Percentiles rank a stretch among this genome's conserved stretches.
phyloP scores from a whole-genome alignment of 371 early-diverging fungal genomes.

The Nematocida ironsii region DNA sequence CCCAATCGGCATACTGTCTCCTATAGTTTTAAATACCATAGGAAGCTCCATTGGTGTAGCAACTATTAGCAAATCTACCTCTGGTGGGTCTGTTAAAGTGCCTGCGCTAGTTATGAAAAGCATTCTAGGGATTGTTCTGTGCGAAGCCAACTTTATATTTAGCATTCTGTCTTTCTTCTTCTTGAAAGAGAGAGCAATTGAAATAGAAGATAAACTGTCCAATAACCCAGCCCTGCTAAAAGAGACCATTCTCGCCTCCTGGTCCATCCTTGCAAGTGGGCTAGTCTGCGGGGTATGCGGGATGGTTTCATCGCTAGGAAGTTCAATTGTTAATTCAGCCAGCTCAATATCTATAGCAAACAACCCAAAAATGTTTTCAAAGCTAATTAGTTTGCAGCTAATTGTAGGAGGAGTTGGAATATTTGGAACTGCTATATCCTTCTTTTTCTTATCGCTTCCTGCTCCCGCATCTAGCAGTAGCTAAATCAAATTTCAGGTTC shows the following conservation, averaged over 20 bases:
- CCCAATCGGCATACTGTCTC: constrained; percentile 64
- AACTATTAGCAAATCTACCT: constrained; percentile 64
- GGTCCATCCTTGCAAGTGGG: constrained; percentile 59
- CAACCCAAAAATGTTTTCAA: constrained; percentile 67
- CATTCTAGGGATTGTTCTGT: constrained; percentile 69
- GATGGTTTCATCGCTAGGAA: constrained; percentile 65
- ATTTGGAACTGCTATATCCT: constrained; percentile 65
- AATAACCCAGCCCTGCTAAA: constrained; percentile 5
- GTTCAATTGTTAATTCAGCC: constrained; percentile 67
- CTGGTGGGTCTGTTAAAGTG: constrained; percentile 65
- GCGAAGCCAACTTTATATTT: constrained; percentile 69
- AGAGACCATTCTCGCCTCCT: constrained; percentile 3
- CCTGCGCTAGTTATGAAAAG: constrained; percentile 68
- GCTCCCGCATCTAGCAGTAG: neutral
- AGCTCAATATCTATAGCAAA: constrained; percentile 68
- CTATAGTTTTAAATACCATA: constrained; percentile 62
- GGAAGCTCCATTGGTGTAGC: constrained; percentile 66
- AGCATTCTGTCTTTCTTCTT: constrained; percentile 64
- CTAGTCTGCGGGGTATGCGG: constrained; percentile 64
- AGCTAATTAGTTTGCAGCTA: constrained; percentile 69
- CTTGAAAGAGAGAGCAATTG: constrained; percentile 48
- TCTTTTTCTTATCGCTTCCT: constrained; percentile 25
- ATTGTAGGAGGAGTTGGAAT: constrained; percentile 69
- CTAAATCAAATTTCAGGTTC: no score
- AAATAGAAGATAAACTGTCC: neutral